phyloP scores from a whole-genome alignment of 2,329 filamentous ascomycete genomes.

The Claviceps purpurea region DNA sequence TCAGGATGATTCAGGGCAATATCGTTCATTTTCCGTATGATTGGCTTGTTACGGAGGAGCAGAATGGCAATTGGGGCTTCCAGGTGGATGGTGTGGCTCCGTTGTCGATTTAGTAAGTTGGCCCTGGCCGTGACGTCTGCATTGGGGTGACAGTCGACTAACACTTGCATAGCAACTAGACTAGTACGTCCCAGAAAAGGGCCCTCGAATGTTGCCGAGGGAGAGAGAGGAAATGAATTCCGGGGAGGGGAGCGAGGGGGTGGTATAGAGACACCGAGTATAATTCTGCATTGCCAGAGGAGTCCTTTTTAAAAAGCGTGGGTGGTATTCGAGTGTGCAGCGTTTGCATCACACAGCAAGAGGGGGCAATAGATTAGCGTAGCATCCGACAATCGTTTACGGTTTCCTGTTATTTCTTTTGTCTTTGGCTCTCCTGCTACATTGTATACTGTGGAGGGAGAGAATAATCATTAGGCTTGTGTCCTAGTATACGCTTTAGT shows the following conservation, averaged over 20 bases:
- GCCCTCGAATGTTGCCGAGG: too few species aligned
- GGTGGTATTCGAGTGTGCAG: too few species aligned
- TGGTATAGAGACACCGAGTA: slow-evolving; percentile 14
- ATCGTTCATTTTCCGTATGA: slow-evolving; percentile 91
- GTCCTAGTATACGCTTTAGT: too few species aligned
- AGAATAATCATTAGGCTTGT: too few species aligned
- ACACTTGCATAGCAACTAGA: slow-evolving; percentile 1
- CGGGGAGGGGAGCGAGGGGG: not conserved
- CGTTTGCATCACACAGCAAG: not conserved
- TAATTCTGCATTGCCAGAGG: slow-evolving; percentile 11
- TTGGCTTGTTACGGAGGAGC: slow-evolving; percentile 85
- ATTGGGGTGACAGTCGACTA: not conserved
- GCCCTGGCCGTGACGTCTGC: too few species aligned
- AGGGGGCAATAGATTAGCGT: too few species aligned
- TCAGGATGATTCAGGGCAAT: slow-evolving; percentile 74
- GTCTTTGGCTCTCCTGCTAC: too few species aligned
- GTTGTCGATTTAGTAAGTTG: slow-evolving; percentile 84
- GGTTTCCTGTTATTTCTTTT: too few species aligned
- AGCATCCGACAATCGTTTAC: too few species aligned
- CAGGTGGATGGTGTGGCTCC: slow-evolving; percentile 93
- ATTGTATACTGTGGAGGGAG: too few species aligned
- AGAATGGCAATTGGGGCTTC: slow-evolving; percentile 91
- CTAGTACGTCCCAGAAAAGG: not conserved
- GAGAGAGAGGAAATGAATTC: too few species aligned
- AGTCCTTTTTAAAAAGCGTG: not conserved